Percentiles rank a stretch among this genome's conserved stretches.
Conservation (phyloP, 495 filamentous ascomycete species). For the Penicillium arizonense region DNA sequence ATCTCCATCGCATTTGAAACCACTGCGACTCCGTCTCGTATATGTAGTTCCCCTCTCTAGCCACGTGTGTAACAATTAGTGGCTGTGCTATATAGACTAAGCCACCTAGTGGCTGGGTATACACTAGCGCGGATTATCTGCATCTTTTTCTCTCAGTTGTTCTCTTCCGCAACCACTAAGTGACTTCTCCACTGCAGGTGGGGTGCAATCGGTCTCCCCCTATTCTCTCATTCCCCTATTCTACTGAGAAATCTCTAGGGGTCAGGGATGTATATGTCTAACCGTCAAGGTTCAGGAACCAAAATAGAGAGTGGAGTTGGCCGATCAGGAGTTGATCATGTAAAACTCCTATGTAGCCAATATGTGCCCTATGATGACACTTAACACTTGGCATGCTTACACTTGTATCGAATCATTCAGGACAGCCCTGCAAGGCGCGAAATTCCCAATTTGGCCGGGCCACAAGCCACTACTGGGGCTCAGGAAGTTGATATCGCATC, state of each 20-base stretch:
- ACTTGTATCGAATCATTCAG: not conserved
- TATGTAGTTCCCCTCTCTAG: not conserved
- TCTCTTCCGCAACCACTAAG: not conserved
- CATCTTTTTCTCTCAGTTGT: not conserved
- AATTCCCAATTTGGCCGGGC: conserved; percentile 2
- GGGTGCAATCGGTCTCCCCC: not conserved
- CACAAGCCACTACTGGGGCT: not conserved
- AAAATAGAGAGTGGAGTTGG: not conserved
- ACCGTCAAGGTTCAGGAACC: too few relatives aligned
- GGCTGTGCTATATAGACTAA: conserved; percentile 21
- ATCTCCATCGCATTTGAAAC: not conserved
- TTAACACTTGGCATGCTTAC: not conserved
- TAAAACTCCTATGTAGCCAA: not conserved
- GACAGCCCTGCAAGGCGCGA: conserved; percentile 4
- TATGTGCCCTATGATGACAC: not conserved
- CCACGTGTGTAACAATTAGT: conserved; percentile 28
- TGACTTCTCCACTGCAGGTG: conserved; percentile 3
- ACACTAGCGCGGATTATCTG: not conserved
- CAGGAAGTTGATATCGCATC: conserved; percentile 14
- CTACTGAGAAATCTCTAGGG: too few relatives aligned
- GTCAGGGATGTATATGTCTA: not conserved
- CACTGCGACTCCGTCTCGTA: not conserved
- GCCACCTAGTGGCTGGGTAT: conserved; percentile 25
- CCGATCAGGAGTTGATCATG: not conserved
- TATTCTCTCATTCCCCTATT: not conserved